These are phyloP conservation scores for Nicotiana rustica DNA, from an alignment of 305 asterid genomes.

Conservation along the genomic window DNA sequence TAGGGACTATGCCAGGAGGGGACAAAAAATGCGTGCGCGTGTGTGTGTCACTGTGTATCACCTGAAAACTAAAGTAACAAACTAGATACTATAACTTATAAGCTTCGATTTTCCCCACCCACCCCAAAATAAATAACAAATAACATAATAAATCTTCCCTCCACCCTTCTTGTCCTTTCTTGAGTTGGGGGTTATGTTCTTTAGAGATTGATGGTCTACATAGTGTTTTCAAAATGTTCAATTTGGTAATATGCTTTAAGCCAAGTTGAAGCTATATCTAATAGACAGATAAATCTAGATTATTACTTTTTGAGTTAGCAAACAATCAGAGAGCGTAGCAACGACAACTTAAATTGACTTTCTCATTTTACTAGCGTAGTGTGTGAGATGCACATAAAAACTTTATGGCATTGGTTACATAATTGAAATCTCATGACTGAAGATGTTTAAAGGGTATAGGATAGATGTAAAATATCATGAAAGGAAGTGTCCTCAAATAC, in stretches of 20 bases:
- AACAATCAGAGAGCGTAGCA: background rate
- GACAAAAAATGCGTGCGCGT: background rate
- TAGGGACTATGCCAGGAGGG: background rate
- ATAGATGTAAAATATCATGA: background rate
- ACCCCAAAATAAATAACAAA: background rate
- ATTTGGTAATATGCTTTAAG: too few species aligned
- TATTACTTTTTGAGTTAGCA: background rate
- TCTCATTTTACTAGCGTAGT: background rate
- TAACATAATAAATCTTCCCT: background rate
- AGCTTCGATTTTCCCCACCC: background rate
- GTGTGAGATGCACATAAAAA: background rate
- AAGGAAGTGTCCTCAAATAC: background rate
- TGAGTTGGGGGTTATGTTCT: too few species aligned
- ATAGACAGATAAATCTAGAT: background rate
- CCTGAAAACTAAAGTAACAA: background rate
- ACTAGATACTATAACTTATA: too few species aligned
- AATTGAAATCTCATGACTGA: background rate
- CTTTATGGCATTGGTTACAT: conserved; percentile 18
- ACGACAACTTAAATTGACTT: background rate
- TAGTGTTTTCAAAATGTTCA: too few species aligned
- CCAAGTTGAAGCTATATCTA: conserved; percentile 2
- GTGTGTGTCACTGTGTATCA: background rate
- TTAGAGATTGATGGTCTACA: too few species aligned
- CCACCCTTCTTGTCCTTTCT: background rate
- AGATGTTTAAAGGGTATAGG: background rate